These are phyloP conservation scores for Trichoderma afroharzianum DNA, from an alignment of 2,329 filamentous ascomycete genomes.

Conservation along the genomic window DNA sequence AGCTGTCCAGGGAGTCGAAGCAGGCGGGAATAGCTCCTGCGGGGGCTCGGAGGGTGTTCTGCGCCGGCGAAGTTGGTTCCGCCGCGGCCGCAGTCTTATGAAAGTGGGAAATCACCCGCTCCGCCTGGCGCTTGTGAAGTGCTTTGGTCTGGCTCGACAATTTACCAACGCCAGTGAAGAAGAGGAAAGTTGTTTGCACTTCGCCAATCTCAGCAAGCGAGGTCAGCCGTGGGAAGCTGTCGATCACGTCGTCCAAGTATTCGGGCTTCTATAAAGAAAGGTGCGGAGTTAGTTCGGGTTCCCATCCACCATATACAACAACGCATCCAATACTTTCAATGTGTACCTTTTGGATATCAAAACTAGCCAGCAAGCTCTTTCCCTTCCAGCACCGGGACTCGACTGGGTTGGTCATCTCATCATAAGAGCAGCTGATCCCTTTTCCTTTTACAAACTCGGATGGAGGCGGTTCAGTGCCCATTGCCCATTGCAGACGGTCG, in stretches of 20 bases:
- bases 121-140: constrained; percentile 47
- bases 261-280: constrained; percentile 34
- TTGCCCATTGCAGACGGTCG: constrained; percentile 40
- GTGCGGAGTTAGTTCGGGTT: background rate
- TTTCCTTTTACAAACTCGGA: constrained; percentile 30
- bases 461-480: constrained; percentile 40
- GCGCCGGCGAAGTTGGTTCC: constrained; percentile 25
- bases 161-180: constrained; percentile 48
- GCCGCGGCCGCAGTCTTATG: constrained; percentile 27
- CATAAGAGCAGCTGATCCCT: constrained; percentile 33
- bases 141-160: constrained; percentile 37
- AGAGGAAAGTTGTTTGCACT: constrained; percentile 54
- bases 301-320: background rate
- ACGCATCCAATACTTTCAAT: background rate
- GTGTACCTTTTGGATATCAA: constrained; percentile 42
- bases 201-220: constrained; percentile 46
- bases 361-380: constrained; percentile 41
- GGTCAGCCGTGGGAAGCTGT: constrained; percentile 43
- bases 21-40: constrained; percentile 61
- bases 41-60: constrained; percentile 35
- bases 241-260: constrained; percentile 41
- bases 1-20: constrained; percentile 67
- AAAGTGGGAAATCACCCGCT: constrained; percentile 43
- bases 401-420: constrained; percentile 41
- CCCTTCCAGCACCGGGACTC: constrained; percentile 44